Base-by-base conservation (phyloP, 768 basidiomycete species). In the Tremella yokohamensis region DNA sequence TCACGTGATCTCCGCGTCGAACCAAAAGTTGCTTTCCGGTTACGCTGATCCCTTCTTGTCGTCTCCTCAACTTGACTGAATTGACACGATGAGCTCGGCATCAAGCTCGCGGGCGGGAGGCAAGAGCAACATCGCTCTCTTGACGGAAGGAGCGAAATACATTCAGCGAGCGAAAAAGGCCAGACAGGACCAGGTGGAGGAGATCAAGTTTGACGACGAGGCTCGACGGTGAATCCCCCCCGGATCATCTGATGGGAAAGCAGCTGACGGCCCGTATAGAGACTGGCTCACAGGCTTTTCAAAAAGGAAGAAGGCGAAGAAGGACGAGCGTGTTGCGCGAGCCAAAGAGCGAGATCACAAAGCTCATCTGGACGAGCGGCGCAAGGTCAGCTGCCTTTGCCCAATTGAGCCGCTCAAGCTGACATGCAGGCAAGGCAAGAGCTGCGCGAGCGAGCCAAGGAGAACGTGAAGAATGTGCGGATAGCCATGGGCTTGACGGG, bases 211-310 rank as follows among this genome's bases (percentile, higher is more conserved):
- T 69, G 89, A 96, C 72, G 91, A 96, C 40, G 82, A 84, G 38
- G 89, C 89, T 0, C 81, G 91, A 66, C 83, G 84, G 90, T 88
- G 52, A 45, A 45, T n/a, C 42, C 8, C n/a, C n/a, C 7, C 4
- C 42, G 4, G 42, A 45, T 6, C 6, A 16, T 4, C 8, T n/a
- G n/a, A 22, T 16, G n/a, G 4, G n/a, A 16, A n/a, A 45, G 13
- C 3, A 8, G 7, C 37, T 12, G 24, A 11, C 15, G 15, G 44
- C 59, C 25, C 39, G 13, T 8, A 16, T 45, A 93, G 91, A 71
- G 87, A 93, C 58, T 96, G 88, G 77, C 79, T 96, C 72, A 93
- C 90, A 16, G 92, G 92, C 24, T 96, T 96, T 75, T 87, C 88
- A 75, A 93, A 93, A 78, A 84, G 92, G 66, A 96, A 94, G 77